These are phyloP conservation scores for Aspergillus nanangensis DNA, from an alignment of 495 filamentous ascomycete genomes.

Conservation along the genomic window DNA sequence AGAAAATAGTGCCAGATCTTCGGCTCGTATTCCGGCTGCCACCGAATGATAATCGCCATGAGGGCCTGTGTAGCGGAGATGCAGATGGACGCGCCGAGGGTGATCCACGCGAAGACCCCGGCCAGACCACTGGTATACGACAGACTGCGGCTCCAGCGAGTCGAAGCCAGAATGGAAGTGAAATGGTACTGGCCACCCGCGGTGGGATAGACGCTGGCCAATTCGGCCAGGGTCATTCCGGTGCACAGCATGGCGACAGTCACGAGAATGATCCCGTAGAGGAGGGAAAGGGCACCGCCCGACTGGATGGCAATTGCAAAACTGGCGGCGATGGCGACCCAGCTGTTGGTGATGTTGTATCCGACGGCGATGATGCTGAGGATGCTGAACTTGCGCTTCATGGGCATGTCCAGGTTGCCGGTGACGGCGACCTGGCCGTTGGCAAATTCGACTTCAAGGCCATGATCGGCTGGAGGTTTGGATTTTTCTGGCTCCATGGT, in stretches of 20 bases:
- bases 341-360: constrained; percentile 31
- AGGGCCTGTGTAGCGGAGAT: constrained; percentile 19
- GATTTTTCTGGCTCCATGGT: neutral
- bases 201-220: constrained; percentile 48
- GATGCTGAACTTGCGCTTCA: constrained; percentile 20
- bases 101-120: constrained; percentile 25
- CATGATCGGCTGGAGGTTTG: constrained; percentile 5
- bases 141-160: constrained; percentile 16
- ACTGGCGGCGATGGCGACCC: constrained; percentile 27
- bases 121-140: constrained; percentile 26
- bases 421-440: constrained; percentile 16
- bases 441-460: constrained; percentile 12
- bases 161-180: constrained; percentile 25
- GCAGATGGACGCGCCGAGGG: constrained; percentile 17
- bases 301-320: constrained; percentile 26
- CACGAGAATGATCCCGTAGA: constrained; percentile 27
- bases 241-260: constrained; percentile 26
- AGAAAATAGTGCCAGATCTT: constrained; percentile 34
- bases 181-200: constrained; percentile 47
- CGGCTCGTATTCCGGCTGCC: constrained; percentile 18
- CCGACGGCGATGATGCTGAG: constrained; percentile 28
- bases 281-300: constrained; percentile 25
- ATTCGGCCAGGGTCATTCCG: constrained; percentile 43
- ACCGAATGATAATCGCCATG: constrained; percentile 24
- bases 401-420: constrained; percentile 12